Base-by-base conservation (phyloP, 2,329 filamentous ascomycete species). In the Huntiella savannae region DNA sequence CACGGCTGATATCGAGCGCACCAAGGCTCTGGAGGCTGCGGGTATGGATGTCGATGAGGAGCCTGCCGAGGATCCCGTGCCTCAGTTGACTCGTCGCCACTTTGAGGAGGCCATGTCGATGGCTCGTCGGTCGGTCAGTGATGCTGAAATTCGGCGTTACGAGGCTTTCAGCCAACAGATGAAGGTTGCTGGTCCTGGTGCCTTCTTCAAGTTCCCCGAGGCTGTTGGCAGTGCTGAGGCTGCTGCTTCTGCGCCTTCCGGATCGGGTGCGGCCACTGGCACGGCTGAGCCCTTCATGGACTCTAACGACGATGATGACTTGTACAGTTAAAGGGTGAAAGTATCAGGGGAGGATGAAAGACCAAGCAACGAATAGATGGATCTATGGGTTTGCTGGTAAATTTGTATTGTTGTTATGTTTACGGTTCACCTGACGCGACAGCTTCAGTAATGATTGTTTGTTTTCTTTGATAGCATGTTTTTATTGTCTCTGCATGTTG, bases 61-160 rank as follows among this genome's bases (percentile, higher is more conserved):
- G 40, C 83, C 91, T 54, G 74, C 63, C 40, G 88, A 96, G 62
- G 91, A 98, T 58, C 86, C 88, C 40, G 91, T 98, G 35, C 91
- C 91, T 11, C 82, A 95, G 66, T 77, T 98, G 49, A 96, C 91
- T 56, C 91, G 84, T 67, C 82, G 80, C 49, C 91, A 98, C 67
- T 98, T 98, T 60, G 88, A 96, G 70, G 91, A 98, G 72, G 91
- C 91, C 39, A 98, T 98, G 91, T 78, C 82, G 63, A 79, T 81
- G 63, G 91, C 91, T 53, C 82, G 91, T 63, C 78, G 83, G 60
- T 96, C 91, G 22, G 91, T 98, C 55, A 87, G 77, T 48, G 91
- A 98, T 55, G 88, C 96, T 16, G 91, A 98, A 72, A 93, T 98
- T 57, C 82, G 91, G 59, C 81, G 88, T 51, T 98, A 98, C 67